These are phyloP conservation scores for Colletotrichum sp. DNA, from an alignment of 2,329 filamentous ascomycete species.

Conservation along the genomic window DNA sequence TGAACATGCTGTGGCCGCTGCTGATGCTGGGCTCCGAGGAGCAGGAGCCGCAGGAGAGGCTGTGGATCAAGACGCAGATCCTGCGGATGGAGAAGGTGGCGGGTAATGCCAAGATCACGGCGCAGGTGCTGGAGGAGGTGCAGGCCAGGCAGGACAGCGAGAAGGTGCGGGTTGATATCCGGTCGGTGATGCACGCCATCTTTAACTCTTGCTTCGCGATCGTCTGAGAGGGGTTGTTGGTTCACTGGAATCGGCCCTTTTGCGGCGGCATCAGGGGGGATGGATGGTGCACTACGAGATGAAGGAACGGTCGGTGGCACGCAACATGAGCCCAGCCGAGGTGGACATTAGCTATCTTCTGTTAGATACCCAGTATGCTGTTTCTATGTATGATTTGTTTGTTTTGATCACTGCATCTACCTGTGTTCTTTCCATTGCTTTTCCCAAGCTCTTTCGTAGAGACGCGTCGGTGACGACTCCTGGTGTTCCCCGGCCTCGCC, in stretches of 20 bases:
- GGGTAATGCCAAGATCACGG: conserved; percentile 47
- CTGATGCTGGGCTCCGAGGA: conserved; percentile 61
- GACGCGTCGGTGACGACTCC: not conserved
- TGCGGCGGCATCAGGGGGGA: not conserved
- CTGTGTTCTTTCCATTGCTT: not conserved
- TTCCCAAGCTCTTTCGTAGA: rapidly evolving
- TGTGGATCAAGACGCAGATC: conserved; percentile 56
- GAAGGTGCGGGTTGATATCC: conserved; percentile 46
- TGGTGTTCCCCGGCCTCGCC: not conserved
- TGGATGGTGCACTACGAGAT: not conserved
- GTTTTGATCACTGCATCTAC: not conserved
- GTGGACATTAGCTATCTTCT: not conserved
- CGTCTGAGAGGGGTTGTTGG: conserved; percentile 28
- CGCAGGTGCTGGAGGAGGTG: conserved; percentile 49
- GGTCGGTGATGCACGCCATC: conserved; percentile 49
- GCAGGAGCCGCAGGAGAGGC: conserved; percentile 48
- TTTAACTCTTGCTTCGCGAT: conserved; percentile 60
- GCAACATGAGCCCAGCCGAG: not conserved
- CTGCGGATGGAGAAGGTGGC: conserved; percentile 49
- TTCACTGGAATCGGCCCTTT: not conserved
- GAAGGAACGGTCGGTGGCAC: not conserved
- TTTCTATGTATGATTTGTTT: not conserved
- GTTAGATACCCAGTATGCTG: not conserved
- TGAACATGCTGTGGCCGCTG: conserved; percentile 62
- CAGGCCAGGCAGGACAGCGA: conserved; percentile 45